Base-by-base conservation (phyloP, 2,329 filamentous ascomycete genomes). In the Amylocarpus encephaloides region DNA sequence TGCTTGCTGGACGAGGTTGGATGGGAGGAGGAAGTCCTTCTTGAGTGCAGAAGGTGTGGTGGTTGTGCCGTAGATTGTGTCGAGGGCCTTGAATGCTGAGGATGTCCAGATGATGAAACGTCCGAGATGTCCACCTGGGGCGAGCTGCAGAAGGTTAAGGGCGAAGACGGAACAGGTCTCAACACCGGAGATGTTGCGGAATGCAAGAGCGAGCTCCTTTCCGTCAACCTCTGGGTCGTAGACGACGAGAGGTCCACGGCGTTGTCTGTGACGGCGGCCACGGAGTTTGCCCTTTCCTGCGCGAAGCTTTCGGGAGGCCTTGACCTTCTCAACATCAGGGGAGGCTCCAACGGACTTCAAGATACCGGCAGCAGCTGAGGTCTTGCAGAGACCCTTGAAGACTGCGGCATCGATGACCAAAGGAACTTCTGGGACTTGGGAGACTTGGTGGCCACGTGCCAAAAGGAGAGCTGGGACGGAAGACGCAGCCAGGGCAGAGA, bases 61-160 rank as follows among this genome's bases (percentile, higher is more conserved):
- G 71, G 90, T 94, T 71, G 86, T 85, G 72, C 92, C 92, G 80
- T 98, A 98, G 80, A 98, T 85, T 74, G 84, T 84, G 77, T 98
- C 92, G 60, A 98, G 88, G 61, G 92, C 88, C 76, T 90, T 85
- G 82, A 98, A 97, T 61, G 93, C 93, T 62, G 88, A 81, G 48
- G 94, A 98, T 67, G 93, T 93, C 93, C 93, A 98, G 82, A 98
- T 82, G 74, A 98, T 83, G 84, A 98, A 98, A 70, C 93, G 93
- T 67, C 93, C 93, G 66, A 98, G 88, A 79, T 98, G 93, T 68
- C 93, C 94, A 82, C 93, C 93, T 65, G 93, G 93, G 63, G 93
- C 93, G 71, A 98, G 89, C 82, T 98, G 93, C 73, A 98, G 89
- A 68, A 97, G 91, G 84, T 97, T 96, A 68, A 98, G 83, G 62